Base-by-base conservation (phyloP, 768 basidiomycete species). In the Kwoniella newhampshirensis region DNA sequence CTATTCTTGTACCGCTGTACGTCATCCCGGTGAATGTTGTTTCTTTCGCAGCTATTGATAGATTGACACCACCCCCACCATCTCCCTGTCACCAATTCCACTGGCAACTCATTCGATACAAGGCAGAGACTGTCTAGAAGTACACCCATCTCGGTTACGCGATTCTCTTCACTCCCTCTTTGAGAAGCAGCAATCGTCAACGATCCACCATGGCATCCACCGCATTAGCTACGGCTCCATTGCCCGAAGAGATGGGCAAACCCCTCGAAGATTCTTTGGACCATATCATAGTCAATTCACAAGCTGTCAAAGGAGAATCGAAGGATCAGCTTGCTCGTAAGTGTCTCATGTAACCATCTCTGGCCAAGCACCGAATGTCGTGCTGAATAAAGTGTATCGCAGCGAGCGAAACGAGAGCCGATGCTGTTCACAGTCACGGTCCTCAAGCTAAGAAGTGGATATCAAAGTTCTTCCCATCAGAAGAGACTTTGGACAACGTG, bases 401-500 rank as follows among this genome's bases (percentile, higher is more conserved):
- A 68, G 67, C 63, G 2, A 65, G 61, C 32, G 71, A 73, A 21
- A 43, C 46, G 30, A 41, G 61, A 12, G 40, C 50, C 0, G 71
- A 74, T 58, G 64, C 67, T 13, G 54, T 74, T 8, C 71, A 74
- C 47, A 54, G 63, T 17, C 60, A 66, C 37, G 67, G 67, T 5
- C 37, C 40, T 18, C 40, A 59, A 20, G 62, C 64, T n/a, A 64
- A 56, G 54, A 51, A 35, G 12, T 74, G 72, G 72, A 62, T 74
- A 23, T 46, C 50, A 2, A 62, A 63, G 43, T 60, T 74, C 53
- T 74, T 62, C 53, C 72, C 72, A 20, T 63, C 60, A 18, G 63
- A 64, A 40, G 72, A 76, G 37, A 73, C 69, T 4, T 26, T 74
- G 6, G 70, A 77, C 25, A 67, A 69, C 46, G 75, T 77, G 11